Evolutionary conservation across 2,329 filamentous ascomycete genomes (phyloP).

Genomic region (Apiospora aurea): DNA sequence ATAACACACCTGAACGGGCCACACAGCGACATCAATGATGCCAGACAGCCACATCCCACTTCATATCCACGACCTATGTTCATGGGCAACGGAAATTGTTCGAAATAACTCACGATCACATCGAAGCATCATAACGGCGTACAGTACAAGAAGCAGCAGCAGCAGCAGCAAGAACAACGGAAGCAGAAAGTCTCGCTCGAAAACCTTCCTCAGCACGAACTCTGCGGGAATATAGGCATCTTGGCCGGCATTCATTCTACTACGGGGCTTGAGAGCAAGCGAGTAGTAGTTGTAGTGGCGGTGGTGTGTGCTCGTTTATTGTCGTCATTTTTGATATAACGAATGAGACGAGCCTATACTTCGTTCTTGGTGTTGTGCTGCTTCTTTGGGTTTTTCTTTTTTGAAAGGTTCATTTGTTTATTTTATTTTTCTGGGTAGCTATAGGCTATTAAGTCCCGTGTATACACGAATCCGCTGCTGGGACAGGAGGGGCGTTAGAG

Average conservation of each 20-base stretch:
- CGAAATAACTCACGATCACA: conserved; percentile 1
- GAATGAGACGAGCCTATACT: neutral
- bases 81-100: neutral
- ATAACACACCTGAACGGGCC: neutral
- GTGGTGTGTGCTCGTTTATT: neutral
- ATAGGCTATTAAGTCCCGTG: conserved; percentile 15
- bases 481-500: conserved; percentile 13
- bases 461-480: conserved; percentile 20
- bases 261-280: neutral
- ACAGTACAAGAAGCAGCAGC: neutral
- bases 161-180: neutral
- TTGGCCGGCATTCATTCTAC: conserved; percentile 4
- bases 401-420: neutral
- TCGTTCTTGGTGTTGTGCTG: neutral
- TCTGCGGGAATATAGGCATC: conserved; percentile 11
- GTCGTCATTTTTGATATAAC: neutral
- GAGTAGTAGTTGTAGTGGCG: neutral
- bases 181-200: neutral
- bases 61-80: neutral
- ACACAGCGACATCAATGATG: neutral
- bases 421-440: conserved; percentile 13
- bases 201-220: neutral
- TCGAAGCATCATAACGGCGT: conserved; percentile 19
- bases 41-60: neutral
- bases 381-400: neutral